These are phyloP conservation scores for Annulohypoxylon nitens DNA, from an alignment of 495 filamentous ascomycete genomes.

Conservation along the genomic window DNA sequence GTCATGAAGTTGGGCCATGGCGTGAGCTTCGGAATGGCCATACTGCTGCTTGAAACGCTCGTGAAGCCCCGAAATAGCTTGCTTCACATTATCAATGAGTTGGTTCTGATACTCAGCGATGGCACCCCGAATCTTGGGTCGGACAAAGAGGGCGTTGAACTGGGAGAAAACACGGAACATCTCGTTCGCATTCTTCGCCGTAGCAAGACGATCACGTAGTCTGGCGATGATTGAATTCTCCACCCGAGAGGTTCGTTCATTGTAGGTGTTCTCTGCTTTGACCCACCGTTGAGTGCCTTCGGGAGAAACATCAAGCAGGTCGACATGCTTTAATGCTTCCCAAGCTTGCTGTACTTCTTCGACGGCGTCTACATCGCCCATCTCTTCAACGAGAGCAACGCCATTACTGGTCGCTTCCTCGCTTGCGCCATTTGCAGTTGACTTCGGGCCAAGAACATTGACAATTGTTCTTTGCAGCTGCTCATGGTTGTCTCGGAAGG, in stretches of 20 bases:
- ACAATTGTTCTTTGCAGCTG: slow-evolving; percentile 96
- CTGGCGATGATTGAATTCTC: slow-evolving; percentile 99
- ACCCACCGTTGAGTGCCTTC: slow-evolving; percentile 93
- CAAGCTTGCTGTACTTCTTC: slow-evolving; percentile 96
- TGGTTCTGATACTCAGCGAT: slow-evolving; percentile 98
- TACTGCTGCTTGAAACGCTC: slow-evolving; percentile 99
- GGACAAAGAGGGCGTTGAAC: slow-evolving; percentile 98
- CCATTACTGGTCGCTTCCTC: slow-evolving; percentile 69
- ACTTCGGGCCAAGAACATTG: slow-evolving; percentile 87
- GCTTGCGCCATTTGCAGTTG: slow-evolving; percentile 61
- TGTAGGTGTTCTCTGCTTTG: slow-evolving; percentile 92
- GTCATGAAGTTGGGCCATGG: slow-evolving; percentile 96
- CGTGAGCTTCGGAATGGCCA: slow-evolving; percentile 95
- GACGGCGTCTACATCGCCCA: slow-evolving; percentile 98
- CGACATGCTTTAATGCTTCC: slow-evolving; percentile 90
- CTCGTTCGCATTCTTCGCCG: slow-evolving; percentile 94
- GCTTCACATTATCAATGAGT: slow-evolving; percentile 96
- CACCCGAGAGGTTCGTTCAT: slow-evolving; percentile 93
- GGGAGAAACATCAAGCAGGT: slow-evolving; percentile 89
- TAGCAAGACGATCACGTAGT: slow-evolving; percentile 91
- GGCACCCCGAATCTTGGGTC: slow-evolving; percentile 96
- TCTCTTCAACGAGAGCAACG: slow-evolving; percentile 84
- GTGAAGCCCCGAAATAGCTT: slow-evolving; percentile 91
- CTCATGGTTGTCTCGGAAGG: slow-evolving; percentile 95
- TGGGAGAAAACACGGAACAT: slow-evolving; percentile 99